phyloP scores from a whole-genome alignment of 352 stramenopile species.

The Sclerospora graminicola region DNA sequence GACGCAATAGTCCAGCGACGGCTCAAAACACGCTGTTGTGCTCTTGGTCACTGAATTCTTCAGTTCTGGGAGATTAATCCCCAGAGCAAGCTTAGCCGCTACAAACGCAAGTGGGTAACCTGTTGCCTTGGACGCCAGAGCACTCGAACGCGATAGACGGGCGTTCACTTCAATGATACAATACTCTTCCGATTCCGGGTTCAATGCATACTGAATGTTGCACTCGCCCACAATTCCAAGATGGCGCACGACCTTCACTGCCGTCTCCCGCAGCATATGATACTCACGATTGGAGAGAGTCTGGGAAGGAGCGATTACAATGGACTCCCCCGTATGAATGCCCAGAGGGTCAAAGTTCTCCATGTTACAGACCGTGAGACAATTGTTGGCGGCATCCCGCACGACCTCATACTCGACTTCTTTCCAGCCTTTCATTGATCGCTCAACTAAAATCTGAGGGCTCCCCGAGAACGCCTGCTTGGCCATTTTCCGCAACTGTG shows the following conservation, averaged over 20 bases:
- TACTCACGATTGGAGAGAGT: constrained; percentile 96
- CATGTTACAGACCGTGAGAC: constrained; percentile 98
- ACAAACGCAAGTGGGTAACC: constrained; percentile 98
- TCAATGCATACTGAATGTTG: constrained; percentile 98
- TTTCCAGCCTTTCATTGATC: constrained; percentile 96
- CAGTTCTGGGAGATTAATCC: constrained; percentile 92
- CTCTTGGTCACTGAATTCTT: constrained; percentile 94
- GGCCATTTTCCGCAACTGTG: constrained; percentile 80
- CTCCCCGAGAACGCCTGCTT: constrained; percentile 89
- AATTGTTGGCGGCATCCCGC: constrained; percentile 93
- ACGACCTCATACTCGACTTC: constrained; percentile 99
- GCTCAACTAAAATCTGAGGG: constrained; percentile 94
- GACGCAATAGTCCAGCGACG: constrained; percentile 97
- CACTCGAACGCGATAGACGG: constrained; percentile 95
- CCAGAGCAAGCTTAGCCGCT: constrained; percentile 93
- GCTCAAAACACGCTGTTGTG: constrained; percentile 96
- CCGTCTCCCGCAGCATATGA: constrained; percentile 95
- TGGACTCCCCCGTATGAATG: constrained; percentile 97
- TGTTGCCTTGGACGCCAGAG: constrained; percentile 96
- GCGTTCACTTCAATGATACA: constrained; percentile 99
- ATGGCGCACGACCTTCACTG: constrained; percentile 93
- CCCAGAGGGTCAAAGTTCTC: constrained; percentile 98
- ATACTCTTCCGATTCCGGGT: constrained; percentile 92
- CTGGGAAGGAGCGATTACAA: constrained; percentile 95
- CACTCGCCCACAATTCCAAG: constrained; percentile 97